Evolutionary conservation across 2,329 filamentous ascomycete genomes (phyloP), one percentile per base, ranked within the genome.

Genomic region (Sclerotinia glacialis): DNA sequence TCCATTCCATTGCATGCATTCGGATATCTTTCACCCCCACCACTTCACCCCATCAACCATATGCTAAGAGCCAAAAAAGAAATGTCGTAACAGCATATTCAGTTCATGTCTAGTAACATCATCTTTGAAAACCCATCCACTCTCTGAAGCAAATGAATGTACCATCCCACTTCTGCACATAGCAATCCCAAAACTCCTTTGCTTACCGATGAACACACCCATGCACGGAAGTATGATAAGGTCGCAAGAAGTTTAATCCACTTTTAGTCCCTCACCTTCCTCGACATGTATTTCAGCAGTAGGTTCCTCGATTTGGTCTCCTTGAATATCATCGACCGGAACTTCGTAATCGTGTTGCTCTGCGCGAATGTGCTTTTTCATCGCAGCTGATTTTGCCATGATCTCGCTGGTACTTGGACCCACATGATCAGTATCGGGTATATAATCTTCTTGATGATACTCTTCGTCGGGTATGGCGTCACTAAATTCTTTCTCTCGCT

Each of bases 281-380:
- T 72, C 72, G 28, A 77, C 67, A 69, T 76, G 76, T 53, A 77
- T 76, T 62, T 76, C 75, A 8, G 72, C 69, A 2, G 73, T 72
- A 18, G 72, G 70, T 31, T 72, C 73, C 40, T 76, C 75, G 16
- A 69, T 65, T 28, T 73, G 72, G 3, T 73, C 68, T 16, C 60
- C 52, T 28, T 70, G 69, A 16, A 18, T 31, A 11, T 69, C 67
- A 3, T 67, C 66, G 54, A 63, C 58, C 21, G 56, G 63, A 34
- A 70, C 67, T 23, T 70, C 60, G 49, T 58, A 64, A 61, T 61
- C 56, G 49, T 50, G 53, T 16, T 37, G 34, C 23, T 53, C 21
- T n/a, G 11, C n/a, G 14, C 42, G 46, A 53, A 52, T 53, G 4
- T 21, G 9, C 28, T 53, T 16, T 31, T 53, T 53, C 12, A 53